Conservation (phyloP, 1,284 basidiomycete genomes). For the Ustilago xerochloae region DNA sequence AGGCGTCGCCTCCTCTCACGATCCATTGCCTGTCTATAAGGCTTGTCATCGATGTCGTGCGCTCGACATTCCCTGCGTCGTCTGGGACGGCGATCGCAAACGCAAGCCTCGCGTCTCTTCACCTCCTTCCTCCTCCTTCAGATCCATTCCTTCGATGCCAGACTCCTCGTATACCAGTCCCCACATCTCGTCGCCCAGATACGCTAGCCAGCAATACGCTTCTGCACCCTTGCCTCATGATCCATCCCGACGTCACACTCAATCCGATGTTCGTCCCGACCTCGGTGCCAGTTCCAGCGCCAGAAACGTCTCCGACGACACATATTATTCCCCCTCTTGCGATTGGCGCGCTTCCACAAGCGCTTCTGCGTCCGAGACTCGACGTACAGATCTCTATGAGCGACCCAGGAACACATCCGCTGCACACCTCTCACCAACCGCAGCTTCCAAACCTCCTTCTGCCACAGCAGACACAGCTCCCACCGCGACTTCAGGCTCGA, state of each 20-base stretch:
- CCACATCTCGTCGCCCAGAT: neutral
- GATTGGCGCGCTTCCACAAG: neutral
- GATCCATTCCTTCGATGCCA: neutral
- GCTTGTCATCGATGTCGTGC: conserved; percentile 40
- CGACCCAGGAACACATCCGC: neutral
- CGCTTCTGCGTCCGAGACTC: neutral
- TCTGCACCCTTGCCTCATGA: neutral
- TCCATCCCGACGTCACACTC: neutral
- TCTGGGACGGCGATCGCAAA: conserved; percentile 16
- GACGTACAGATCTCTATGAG: neutral
- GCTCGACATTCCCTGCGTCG: conserved; percentile 44
- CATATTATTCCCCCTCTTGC: too few relatives aligned
- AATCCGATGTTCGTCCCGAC: neutral
- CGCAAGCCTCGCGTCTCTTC: conserved; percentile 20
- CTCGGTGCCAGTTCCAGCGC: neutral
- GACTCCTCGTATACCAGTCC: neutral
- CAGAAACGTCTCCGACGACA: too few relatives aligned
- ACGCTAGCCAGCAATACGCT: neutral
- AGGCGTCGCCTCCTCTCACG: conserved; percentile 25
- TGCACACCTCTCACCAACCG: neutral
- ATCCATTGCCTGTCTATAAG: conserved; percentile 24
- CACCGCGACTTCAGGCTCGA: neutral
- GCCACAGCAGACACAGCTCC: neutral
- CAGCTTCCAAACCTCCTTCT: neutral
- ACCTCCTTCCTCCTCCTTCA: neutral